Conservation (phyloP, 257 asterid species). For the Nicotiana attenuata region DNA sequence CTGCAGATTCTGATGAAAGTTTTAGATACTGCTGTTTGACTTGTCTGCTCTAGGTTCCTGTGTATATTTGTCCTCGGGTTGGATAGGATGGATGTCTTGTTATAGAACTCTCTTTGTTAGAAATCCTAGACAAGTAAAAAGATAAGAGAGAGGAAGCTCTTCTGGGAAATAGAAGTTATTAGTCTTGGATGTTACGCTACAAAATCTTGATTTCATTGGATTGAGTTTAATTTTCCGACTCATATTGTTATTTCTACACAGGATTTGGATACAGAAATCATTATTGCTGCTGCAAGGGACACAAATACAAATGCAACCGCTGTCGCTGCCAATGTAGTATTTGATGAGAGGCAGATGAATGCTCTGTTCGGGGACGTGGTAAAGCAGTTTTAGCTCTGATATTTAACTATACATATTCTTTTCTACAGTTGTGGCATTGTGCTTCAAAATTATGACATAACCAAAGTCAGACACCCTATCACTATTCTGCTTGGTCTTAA, state of each 20-base stretch:
- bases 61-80: neutral
- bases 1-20: neutral
- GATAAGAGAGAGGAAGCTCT: neutral
- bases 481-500: neutral
- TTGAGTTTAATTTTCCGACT: neutral
- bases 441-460: neutral
- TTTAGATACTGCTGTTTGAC: neutral
- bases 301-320: conserved; percentile 67
- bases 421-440: neutral
- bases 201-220: neutral
- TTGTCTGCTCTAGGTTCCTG: neutral
- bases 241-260: conserved; percentile 19
- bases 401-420: neutral
- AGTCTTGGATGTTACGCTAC: neutral
- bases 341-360: conserved; percentile 93
- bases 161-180: neutral
- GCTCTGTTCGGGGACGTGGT: conserved; percentile 93
- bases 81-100: neutral
- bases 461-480: neutral
- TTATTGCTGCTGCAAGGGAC: conserved; percentile 83
- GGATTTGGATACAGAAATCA: conserved; percentile 86
- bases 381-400: conserved; percentile 18
- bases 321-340: conserved; percentile 67
- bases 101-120: neutral
- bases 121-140: neutral